These are phyloP conservation scores for Neophaeococcomyces aloes DNA, from an alignment of 2,329 filamentous ascomycete genomes.

Conservation along the genomic window DNA sequence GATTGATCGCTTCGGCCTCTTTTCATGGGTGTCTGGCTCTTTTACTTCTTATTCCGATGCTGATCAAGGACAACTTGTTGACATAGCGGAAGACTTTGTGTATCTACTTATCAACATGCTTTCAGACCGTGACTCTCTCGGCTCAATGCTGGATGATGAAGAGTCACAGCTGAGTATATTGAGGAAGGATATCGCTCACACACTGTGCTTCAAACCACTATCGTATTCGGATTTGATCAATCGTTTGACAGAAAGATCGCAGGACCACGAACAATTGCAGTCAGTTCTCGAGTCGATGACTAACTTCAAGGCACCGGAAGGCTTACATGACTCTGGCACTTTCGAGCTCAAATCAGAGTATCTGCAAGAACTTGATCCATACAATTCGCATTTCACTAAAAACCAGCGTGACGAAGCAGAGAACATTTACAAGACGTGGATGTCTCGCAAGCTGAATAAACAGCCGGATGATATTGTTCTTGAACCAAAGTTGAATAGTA, in stretches of 20 bases:
- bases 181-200: constrained; percentile 81
- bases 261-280: constrained; percentile 81
- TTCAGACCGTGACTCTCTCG: constrained; percentile 74
- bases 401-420: constrained; percentile 96
- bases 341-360: constrained; percentile 85
- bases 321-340: constrained; percentile 80
- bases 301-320: constrained; percentile 80
- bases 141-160: constrained; percentile 55
- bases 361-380: constrained; percentile 83
- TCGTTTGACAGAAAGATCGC: constrained; percentile 77
- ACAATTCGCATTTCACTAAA: constrained; percentile 90
- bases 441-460: constrained; percentile 79
- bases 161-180: constrained; percentile 60
- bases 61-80: constrained; percentile 78
- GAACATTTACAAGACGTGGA: constrained; percentile 72
- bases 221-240: constrained; percentile 85
- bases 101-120: constrained; percentile 85
- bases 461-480: constrained; percentile 74
- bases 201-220: constrained; percentile 89
- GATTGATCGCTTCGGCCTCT: constrained; percentile 82
- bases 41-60: constrained; percentile 66
- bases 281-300: constrained; percentile 78
- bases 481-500: constrained; percentile 70
- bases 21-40: constrained; percentile 72
- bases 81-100: constrained; percentile 91